Conservation (phyloP, 2,329 filamentous ascomycete genomes). For the Emergomyces africanus region DNA sequence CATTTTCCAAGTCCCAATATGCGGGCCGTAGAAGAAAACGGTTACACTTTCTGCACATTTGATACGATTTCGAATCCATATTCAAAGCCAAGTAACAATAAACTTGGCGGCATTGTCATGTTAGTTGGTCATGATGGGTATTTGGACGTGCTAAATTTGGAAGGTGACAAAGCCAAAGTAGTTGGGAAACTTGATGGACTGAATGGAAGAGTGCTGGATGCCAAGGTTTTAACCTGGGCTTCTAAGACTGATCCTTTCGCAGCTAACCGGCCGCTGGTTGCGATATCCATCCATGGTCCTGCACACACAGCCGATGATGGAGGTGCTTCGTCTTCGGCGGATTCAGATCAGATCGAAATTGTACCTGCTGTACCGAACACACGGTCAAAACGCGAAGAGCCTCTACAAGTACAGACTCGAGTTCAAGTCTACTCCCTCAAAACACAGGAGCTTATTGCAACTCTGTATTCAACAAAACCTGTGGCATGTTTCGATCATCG, state of each 20-base stretch:
- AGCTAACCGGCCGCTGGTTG: constrained; percentile 58
- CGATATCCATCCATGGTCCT: constrained; percentile 61
- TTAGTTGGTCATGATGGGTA: constrained; percentile 70
- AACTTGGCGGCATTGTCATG: constrained; percentile 48
- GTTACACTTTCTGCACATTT: constrained; percentile 67
- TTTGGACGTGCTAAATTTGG: constrained; percentile 61
- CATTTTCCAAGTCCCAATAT: constrained; percentile 16
- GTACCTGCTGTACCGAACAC: constrained; percentile 17
- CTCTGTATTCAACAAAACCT: constrained; percentile 59
- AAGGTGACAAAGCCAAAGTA: constrained; percentile 57
- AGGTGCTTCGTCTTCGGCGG: constrained; percentile 19
- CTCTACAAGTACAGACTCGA: constrained; percentile 58
- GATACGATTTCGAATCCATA: constrained; percentile 49
- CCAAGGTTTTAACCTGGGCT: constrained; percentile 68
- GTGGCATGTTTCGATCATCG: constrained; percentile 46
- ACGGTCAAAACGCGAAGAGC: constrained; percentile 18
- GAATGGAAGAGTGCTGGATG: constrained; percentile 64
- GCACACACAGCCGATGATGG: constrained; percentile 40
- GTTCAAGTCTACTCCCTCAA: constrained; percentile 81
- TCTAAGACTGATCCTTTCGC: constrained; percentile 39
- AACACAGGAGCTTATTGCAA: constrained; percentile 57
- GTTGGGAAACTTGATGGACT: constrained; percentile 62
- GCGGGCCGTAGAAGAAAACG: constrained; percentile 17
- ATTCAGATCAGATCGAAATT: constrained; percentile 24
- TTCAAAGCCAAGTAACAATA: constrained; percentile 24